These are phyloP conservation scores for Hsuehochloa calcarea DNA, from an alignment of 176 grass and related monocot genomes.

Conservation along the genomic window DNA sequence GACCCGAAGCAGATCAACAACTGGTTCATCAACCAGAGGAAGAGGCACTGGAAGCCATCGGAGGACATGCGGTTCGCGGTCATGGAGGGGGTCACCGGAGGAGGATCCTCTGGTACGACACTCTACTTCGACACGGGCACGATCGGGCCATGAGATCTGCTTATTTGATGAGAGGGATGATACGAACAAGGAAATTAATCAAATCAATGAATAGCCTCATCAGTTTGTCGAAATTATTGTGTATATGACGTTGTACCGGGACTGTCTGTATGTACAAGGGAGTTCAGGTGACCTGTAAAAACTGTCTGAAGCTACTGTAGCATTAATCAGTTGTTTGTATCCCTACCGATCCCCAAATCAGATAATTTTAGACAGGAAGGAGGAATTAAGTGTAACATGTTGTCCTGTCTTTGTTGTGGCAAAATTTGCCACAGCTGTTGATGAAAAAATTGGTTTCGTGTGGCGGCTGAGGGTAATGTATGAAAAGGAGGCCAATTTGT, in stretches of 20 bases:
- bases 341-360: background rate
- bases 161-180: conserved; percentile 8
- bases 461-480: conserved; percentile 1
- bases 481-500: too few relatives aligned
- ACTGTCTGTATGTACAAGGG: background rate
- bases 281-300: conserved; percentile 33
- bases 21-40: conserved; percentile 98
- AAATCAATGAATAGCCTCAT: conserved; percentile 3
- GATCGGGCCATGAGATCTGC: conserved; percentile 49
- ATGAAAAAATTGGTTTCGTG: background rate
- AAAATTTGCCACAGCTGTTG: conserved; percentile 21
- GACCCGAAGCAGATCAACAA: conserved; percentile 97
- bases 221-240: conserved; percentile 32
- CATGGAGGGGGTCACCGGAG: conserved; percentile 69
- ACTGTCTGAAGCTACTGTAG: conserved; percentile 7
- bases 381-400: background rate
- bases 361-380: background rate
- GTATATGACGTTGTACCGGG: conserved; percentile 36
- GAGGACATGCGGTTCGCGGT: conserved; percentile 89
- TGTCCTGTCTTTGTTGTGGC: conserved; percentile 3
- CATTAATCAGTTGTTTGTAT: background rate
- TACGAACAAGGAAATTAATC: background rate
- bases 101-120: conserved; percentile 57
- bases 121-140: conserved; percentile 79
- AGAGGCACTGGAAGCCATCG: conserved; percentile 90